phyloP scores from a whole-genome alignment of 345 rosid species.

The Euphorbia tirucalli region DNA sequence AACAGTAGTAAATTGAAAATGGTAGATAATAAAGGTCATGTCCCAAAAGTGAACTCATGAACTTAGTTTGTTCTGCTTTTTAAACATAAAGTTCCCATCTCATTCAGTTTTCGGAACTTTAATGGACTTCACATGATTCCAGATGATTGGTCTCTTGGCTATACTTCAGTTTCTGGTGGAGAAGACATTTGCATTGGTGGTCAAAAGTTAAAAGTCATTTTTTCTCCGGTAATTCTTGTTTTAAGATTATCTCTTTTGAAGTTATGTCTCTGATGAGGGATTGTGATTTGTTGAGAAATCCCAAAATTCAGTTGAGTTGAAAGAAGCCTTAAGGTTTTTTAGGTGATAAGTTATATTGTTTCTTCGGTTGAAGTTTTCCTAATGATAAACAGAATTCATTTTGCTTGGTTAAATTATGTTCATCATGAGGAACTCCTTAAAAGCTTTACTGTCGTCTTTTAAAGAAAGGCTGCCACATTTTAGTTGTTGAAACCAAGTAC shows the following conservation, averaged over 20 bases:
- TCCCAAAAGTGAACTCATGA: neutral
- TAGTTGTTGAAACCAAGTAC: neutral
- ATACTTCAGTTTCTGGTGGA: conserved; percentile 62
- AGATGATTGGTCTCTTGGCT: conserved; percentile 74
- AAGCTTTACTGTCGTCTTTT: neutral
- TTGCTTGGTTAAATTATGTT: neutral
- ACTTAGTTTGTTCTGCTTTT: neutral
- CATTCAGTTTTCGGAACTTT: conserved; percentile 12
- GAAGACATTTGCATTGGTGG: conserved; percentile 80
- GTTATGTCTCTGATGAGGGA: neutral
- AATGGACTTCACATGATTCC: conserved; percentile 28
- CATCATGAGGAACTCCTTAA: neutral
- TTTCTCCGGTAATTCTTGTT: conserved; percentile 59
- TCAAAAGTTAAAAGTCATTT: conserved; percentile 57
- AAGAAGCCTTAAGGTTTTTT: neutral
- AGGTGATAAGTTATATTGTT: neutral
- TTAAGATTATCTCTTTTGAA: neutral
- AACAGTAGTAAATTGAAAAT: neutral
- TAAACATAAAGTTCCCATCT: conserved; percentile 1
- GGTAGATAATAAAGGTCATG: neutral
- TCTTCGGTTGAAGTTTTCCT: neutral
- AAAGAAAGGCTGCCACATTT: conserved; percentile 1
- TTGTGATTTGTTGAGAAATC: neutral
- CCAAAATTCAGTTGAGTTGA: no score
- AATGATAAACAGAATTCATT: no score